Evolutionary conservation across 1,284 basidiomycete genomes (phyloP).

Genomic region (Puccinia hordei): DNA sequence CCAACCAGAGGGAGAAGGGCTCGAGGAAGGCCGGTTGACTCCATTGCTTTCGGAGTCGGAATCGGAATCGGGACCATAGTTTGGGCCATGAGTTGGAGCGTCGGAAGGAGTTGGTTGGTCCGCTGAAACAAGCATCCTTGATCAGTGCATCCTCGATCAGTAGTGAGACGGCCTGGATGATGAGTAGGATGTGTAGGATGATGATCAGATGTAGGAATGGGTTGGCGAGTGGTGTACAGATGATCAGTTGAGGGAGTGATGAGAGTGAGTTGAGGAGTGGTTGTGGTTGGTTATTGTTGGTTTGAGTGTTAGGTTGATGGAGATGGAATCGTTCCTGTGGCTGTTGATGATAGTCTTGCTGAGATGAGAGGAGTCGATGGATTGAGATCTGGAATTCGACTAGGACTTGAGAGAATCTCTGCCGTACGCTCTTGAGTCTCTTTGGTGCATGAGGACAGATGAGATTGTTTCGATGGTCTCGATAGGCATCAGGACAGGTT

Average conservation of each 20-base stretch:
- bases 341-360: neutral
- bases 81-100: slow-evolving; percentile 40
- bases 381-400: slow-evolving; percentile 39
- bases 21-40: slow-evolving; percentile 38
- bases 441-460: slow-evolving; percentile 50
- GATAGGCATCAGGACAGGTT: slow-evolving; percentile 42
- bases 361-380: slow-evolving; percentile 2
- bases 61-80: slow-evolving; percentile 37
- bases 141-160: slow-evolving; percentile 48
- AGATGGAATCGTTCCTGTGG: neutral
- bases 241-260: neutral
- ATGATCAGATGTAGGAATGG: slow-evolving; percentile 46
- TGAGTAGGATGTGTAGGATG: slow-evolving; percentile 41
- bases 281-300: neutral
- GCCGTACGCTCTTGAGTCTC: slow-evolving; percentile 42
- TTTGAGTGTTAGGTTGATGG: neutral
- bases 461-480: slow-evolving; percentile 44
- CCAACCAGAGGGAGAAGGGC: slow-evolving; percentile 37
- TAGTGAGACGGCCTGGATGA: slow-evolving; percentile 39
- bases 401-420: slow-evolving; percentile 31
- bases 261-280: slow-evolving; percentile 2
- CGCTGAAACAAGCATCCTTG: slow-evolving; percentile 41
- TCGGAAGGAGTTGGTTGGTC: neutral
- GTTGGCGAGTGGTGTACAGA: slow-evolving; percentile 36
- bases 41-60: slow-evolving; percentile 42